Percentiles rank a stretch among this genome's conserved stretches.
These are phyloP conservation scores for Fusarium ramigenum DNA, from an alignment of 2,329 filamentous ascomycete genomes.

Conservation along the genomic window DNA sequence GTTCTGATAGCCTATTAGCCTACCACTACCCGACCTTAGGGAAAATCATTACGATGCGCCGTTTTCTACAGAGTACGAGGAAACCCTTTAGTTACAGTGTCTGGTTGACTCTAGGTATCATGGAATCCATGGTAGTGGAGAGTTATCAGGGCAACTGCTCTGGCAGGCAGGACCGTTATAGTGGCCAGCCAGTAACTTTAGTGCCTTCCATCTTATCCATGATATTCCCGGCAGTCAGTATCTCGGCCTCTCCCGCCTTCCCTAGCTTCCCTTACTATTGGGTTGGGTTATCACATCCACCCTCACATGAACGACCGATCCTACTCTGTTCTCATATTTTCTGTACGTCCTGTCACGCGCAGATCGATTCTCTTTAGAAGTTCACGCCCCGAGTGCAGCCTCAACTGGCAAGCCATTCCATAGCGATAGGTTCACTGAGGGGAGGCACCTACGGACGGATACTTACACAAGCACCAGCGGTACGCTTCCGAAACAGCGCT, in stretches of 20 bases:
- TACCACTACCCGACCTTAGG: too few species aligned
- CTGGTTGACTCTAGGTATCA: background rate
- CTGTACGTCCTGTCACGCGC: conserved; percentile 17
- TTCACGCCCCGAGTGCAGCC: conserved; percentile 9
- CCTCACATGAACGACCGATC: background rate
- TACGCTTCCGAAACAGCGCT: conserved; percentile 14
- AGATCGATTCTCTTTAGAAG: conserved; percentile 19
- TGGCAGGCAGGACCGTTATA: background rate
- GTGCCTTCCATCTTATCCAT: background rate
- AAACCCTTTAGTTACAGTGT: too few species aligned
- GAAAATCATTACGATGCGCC: too few species aligned
- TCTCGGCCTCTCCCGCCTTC: conserved; percentile 25
- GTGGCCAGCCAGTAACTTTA: background rate
- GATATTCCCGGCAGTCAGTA: conserved; percentile 15
- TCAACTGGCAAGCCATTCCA: background rate
- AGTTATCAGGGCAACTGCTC: too few species aligned
- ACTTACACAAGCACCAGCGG: conserved; percentile 1
- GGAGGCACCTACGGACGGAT: background rate
- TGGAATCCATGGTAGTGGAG: background rate
- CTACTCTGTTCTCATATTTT: conserved; percentile 24
- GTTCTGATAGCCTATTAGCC: background rate
- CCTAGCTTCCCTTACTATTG: conserved; percentile 13
- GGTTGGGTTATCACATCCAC: background rate
- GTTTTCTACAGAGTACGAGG: background rate
- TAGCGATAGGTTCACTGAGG: background rate